Conservation (phyloP, 352 stramenopile species). For the Poterioochromonas sp. region DNA sequence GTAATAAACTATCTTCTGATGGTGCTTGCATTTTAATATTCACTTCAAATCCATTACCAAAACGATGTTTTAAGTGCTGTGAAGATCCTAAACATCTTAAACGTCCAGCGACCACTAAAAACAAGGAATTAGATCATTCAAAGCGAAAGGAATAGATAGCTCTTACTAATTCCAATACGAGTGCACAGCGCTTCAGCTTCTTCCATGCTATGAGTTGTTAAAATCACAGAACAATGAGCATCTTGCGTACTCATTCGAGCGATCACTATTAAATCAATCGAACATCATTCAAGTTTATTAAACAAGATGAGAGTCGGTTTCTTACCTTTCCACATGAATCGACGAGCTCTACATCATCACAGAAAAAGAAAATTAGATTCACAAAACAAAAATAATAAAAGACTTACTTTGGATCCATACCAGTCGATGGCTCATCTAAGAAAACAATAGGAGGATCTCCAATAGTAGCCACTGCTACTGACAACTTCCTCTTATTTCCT, state of each 20-base stretch:
- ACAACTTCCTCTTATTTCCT: slow-evolving; percentile 77
- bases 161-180: slow-evolving; percentile 63
- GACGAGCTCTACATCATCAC: slow-evolving; percentile 36
- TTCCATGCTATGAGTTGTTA: slow-evolving; percentile 87
- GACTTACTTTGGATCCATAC: slow-evolving; percentile 91
- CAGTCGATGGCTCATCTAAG: slow-evolving; percentile 84
- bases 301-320: not conserved
- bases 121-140: no score
- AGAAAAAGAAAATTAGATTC: no score
- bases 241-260: slow-evolving; percentile 35
- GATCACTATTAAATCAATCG: not conserved
- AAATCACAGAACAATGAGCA: slow-evolving; percentile 64
- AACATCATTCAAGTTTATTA: not conserved
- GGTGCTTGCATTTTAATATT: slow-evolving; percentile 54
- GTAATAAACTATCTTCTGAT: not conserved
- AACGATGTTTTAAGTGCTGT: slow-evolving; percentile 87
- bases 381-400: no score
- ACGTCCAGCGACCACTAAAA: slow-evolving; percentile 62
- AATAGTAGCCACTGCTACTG: slow-evolving; percentile 85
- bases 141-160: not conserved
- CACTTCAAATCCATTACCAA: slow-evolving; percentile 79
- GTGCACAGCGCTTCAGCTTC: slow-evolving; percentile 64
- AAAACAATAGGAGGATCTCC: slow-evolving; percentile 76
- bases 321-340: slow-evolving; percentile 7
- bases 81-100: slow-evolving; percentile 60